A percentile compares a stretch with the other conserved stretches of the same genome.
These are phyloP conservation scores for Pyrenophora seminiperda DNA, from an alignment of 2,329 filamentous ascomycete species.

Conservation along the genomic window DNA sequence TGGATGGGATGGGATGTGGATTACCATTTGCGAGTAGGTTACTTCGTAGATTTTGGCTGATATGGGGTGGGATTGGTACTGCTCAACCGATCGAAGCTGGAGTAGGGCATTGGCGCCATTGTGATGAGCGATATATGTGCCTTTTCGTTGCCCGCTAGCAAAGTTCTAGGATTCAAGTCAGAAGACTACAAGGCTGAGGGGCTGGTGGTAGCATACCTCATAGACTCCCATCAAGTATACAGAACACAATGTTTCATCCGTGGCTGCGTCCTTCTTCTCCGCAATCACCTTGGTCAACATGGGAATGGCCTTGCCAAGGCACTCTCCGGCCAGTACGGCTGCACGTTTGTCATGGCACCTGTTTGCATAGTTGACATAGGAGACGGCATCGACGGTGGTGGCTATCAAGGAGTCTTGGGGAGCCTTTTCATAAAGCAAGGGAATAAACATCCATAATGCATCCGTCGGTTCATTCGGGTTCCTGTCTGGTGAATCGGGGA, in stretches of 20 bases:
- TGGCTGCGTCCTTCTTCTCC: conserved; percentile 25
- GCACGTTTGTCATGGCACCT: conserved; percentile 34
- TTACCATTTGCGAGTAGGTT: conserved; percentile 34
- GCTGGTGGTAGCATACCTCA: conserved; percentile 28
- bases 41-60: conserved; percentile 38
- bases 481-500: conserved; percentile 23
- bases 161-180: conserved; percentile 25
- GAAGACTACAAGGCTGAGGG: background rate
- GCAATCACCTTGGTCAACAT: conserved; percentile 32
- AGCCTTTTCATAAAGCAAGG: conserved; percentile 29
- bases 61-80: conserved; percentile 31
- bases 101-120: conserved; percentile 38
- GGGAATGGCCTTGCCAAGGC: conserved; percentile 27
- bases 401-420: conserved; percentile 30
- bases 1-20: background rate
- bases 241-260: conserved; percentile 32
- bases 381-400: conserved; percentile 31
- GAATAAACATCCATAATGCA: conserved; percentile 36
- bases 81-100: conserved; percentile 30
- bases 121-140: conserved; percentile 33
- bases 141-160: conserved; percentile 24
- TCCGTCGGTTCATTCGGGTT: conserved; percentile 27
- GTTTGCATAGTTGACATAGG: conserved; percentile 37
- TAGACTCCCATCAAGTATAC: conserved; percentile 40
- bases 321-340: conserved; percentile 29